Evolutionary conservation across 495 filamentous ascomycete genomes (phyloP).

Genomic region (Penicillium psychrofluorescens): DNA sequence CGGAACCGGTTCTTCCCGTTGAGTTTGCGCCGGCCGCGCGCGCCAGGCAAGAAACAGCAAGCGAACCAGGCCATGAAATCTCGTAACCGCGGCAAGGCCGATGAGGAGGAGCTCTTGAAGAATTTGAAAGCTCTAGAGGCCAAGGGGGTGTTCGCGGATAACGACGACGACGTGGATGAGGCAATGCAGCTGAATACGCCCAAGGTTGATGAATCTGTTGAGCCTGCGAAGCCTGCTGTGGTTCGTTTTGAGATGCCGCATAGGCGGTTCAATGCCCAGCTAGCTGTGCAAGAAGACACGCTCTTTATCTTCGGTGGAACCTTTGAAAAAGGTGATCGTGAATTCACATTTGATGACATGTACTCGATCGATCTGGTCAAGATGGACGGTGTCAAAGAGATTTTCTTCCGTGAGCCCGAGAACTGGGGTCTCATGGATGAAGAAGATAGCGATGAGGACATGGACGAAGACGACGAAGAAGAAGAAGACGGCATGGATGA

Average conservation of each 20-base stretch:
- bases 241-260: slow-evolving; percentile 74
- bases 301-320: slow-evolving; percentile 93
- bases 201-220: slow-evolving; percentile 43
- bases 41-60: slow-evolving; percentile 49
- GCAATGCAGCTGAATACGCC: slow-evolving; percentile 29
- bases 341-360: slow-evolving; percentile 92
- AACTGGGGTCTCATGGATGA: slow-evolving; percentile 76
- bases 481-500: slow-evolving; percentile 53
- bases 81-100: slow-evolving; percentile 66
- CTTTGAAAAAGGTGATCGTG: slow-evolving; percentile 87
- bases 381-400: slow-evolving; percentile 82
- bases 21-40: slow-evolving; percentile 61
- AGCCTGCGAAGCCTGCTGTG: slow-evolving; percentile 38
- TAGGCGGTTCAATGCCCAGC: slow-evolving; percentile 76
- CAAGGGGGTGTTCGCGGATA: slow-evolving; percentile 47
- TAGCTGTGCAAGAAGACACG: slow-evolving; percentile 85
- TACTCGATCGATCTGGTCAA: slow-evolving; percentile 87
- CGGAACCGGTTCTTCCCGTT: slow-evolving; percentile 89
- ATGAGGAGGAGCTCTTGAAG: slow-evolving; percentile 81
- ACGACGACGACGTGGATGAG: slow-evolving; percentile 47
- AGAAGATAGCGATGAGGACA: slow-evolving; percentile 56
- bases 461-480: slow-evolving; percentile 62
- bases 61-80: slow-evolving; percentile 48
- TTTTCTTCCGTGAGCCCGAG: slow-evolving; percentile 75
- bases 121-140: slow-evolving; percentile 77